phyloP scores from a whole-genome alignment of 768 basidiomycete species.

The Ramaria rubella region DNA sequence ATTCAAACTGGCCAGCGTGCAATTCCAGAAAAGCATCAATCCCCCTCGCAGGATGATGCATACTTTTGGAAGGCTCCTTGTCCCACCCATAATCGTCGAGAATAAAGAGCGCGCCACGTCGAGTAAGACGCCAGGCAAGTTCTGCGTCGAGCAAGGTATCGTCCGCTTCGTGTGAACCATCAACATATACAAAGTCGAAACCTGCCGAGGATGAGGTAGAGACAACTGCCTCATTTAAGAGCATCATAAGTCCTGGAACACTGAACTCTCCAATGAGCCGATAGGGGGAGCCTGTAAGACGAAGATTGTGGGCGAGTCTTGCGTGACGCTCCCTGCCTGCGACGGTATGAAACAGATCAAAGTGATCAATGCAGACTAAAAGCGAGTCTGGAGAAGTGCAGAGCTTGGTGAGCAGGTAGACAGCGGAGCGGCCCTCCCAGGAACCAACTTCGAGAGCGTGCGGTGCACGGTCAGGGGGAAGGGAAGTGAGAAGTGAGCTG shows the following conservation, averaged over 20 bases:
- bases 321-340: constrained; percentile 41
- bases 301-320: constrained; percentile 42
- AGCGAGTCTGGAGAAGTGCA: constrained; percentile 35
- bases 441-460: constrained; percentile 52
- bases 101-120: constrained; percentile 43
- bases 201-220: constrained; percentile 27
- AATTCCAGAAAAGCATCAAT: constrained; percentile 49
- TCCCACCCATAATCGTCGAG: constrained; percentile 57
- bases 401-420: constrained; percentile 45
- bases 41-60: constrained; percentile 49
- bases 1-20: constrained; percentile 43
- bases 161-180: constrained; percentile 53
- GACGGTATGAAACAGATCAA: constrained; percentile 44
- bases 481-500: constrained; percentile 14
- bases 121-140: constrained; percentile 48
- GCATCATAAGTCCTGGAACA: constrained; percentile 40
- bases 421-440: constrained; percentile 59
- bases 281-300: constrained; percentile 36
- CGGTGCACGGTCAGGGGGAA: constrained; percentile 23
- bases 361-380: constrained; percentile 52
- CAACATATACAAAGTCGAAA: constrained; percentile 55
- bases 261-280: constrained; percentile 49
- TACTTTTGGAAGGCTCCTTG: constrained; percentile 39
- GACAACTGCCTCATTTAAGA: constrained; percentile 41
- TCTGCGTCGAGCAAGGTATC: constrained; percentile 59